These are phyloP conservation scores for Tylopilus rubrobrunneus DNA, from an alignment of 768 basidiomycete species.

Conservation along the genomic window DNA sequence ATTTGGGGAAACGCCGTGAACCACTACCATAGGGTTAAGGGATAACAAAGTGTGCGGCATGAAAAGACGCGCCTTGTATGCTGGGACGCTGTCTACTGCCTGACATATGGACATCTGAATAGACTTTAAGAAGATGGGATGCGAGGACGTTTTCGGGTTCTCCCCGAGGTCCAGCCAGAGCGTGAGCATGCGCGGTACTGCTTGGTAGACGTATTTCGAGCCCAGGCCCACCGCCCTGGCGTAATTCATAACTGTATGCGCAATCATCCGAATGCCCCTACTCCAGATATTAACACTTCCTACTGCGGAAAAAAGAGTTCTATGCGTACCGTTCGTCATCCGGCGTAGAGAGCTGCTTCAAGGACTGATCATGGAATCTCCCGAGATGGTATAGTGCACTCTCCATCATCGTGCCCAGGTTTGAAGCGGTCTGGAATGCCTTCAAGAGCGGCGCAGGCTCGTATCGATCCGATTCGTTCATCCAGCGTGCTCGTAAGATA, in stretches of 20 bases:
- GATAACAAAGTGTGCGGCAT: background rate
- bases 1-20: slow-evolving; percentile 95
- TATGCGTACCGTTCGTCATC: slow-evolving; percentile 53
- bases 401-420: slow-evolving; percentile 62
- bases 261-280: slow-evolving; percentile 63
- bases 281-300: background rate
- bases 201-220: slow-evolving; percentile 95
- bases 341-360: slow-evolving; percentile 44
- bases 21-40: slow-evolving; percentile 56
- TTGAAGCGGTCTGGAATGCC: slow-evolving; percentile 50
- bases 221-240: slow-evolving; percentile 71
- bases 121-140: slow-evolving; percentile 45
- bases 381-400: slow-evolving; percentile 84
- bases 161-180: slow-evolving; percentile 95
- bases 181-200: slow-evolving; percentile 88
- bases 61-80: slow-evolving; percentile 64
- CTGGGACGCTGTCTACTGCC: slow-evolving; percentile 59
- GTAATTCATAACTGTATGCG: slow-evolving; percentile 63
- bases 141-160: slow-evolving; percentile 19
- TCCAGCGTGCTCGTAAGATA: slow-evolving; percentile 85
- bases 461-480: slow-evolving; percentile 84
- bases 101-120: slow-evolving; percentile 55
- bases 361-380: slow-evolving; percentile 80
- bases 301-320: background rate
- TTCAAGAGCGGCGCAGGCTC: slow-evolving; percentile 59